Conservation (phyloP, 306 rosid genomes). For the Castanea crenata region DNA sequence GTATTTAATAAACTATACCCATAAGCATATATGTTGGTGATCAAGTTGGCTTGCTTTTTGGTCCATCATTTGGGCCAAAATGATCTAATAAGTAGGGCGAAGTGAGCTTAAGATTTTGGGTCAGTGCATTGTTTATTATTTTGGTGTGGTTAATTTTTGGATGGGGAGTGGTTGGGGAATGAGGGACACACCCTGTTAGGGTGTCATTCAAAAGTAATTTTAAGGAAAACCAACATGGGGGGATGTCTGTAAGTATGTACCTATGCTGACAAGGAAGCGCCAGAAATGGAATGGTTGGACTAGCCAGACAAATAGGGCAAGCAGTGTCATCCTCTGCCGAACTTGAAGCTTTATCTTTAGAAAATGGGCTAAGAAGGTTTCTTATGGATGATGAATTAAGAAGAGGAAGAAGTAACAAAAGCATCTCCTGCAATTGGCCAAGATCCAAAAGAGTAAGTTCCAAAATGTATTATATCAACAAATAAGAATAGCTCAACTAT, state of each 20-base stretch:
- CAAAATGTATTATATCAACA: background rate
- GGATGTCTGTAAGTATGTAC: constrained; percentile 31
- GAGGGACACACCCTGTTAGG: background rate
- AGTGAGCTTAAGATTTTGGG: too few relatives aligned
- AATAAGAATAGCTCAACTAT: background rate
- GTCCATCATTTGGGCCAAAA: background rate
- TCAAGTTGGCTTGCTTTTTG: background rate
- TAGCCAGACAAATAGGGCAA: constrained; percentile 85
- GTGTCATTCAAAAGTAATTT: background rate
- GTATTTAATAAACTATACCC: too few relatives aligned
- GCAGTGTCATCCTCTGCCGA: constrained; percentile 59
- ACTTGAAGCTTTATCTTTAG: constrained; percentile 82
- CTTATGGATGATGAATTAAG: constrained; percentile 83
- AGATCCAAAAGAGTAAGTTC: constrained; percentile 2
- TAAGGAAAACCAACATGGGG: background rate
- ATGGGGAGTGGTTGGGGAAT: too few relatives aligned
- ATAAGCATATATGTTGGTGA: background rate
- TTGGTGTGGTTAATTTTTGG: background rate
- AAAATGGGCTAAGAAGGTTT: constrained; percentile 79
- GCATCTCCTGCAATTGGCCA: constrained; percentile 83
- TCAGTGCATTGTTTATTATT: too few relatives aligned
- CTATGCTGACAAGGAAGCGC: constrained; percentile 98
- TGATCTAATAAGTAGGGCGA: too few relatives aligned
- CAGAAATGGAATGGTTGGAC: constrained; percentile 81
- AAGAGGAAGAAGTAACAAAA: constrained; percentile 93